Evolutionary conservation across 306 rosid species (phyloP), one percentile per base, ranked within the genome.

Genomic region (Quillaja saponaria): DNA sequence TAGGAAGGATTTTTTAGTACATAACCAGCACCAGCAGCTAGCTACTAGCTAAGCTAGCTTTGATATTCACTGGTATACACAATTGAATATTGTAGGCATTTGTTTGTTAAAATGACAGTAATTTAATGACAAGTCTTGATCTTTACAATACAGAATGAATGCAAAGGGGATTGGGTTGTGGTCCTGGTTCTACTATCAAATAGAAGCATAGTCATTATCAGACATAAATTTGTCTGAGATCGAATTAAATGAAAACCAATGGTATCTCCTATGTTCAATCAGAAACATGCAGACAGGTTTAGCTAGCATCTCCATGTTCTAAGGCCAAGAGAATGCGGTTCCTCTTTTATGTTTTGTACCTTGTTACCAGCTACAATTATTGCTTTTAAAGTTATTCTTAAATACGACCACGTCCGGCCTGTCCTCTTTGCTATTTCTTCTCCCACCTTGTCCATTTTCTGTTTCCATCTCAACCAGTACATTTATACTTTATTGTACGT

Each of bases 141-240:
- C 3, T 1, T 14, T 7, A 33, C 17, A 16, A 12, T 48, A 5
- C 10, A 8, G 44, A 51, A 33, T 19, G n/a, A 62, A 41, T 39
- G 52, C 13, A 41, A 33, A 21, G 5, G 18, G 53, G 35, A 42
- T 45, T 21, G 56, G 69, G 13, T 12, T 13, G 83, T 74, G 86
- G 84, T 76, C 81, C 77, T 66, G 4, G 1, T 35, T 51, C 38
- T 65, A 54, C 33, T 35, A 39, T 34, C 67, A 48, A 31, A 73
- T 13, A 10, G 73, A 56, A 42, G 67, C 67, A 57, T 16, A 34
- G 74, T 78, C 80, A n/a, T 51, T 38, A 46, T 75, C 74, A 78
- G 37, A 40, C 42, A 71, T 75, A 64, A 78, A 78, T 63, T n/a
- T 70, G 73, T 72, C 46, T 17, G 19, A 54, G 51, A 35, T 58